phyloP scores from a whole-genome alignment of 2,329 filamentous ascomycete genomes.

The Aplosporella prunicola region DNA sequence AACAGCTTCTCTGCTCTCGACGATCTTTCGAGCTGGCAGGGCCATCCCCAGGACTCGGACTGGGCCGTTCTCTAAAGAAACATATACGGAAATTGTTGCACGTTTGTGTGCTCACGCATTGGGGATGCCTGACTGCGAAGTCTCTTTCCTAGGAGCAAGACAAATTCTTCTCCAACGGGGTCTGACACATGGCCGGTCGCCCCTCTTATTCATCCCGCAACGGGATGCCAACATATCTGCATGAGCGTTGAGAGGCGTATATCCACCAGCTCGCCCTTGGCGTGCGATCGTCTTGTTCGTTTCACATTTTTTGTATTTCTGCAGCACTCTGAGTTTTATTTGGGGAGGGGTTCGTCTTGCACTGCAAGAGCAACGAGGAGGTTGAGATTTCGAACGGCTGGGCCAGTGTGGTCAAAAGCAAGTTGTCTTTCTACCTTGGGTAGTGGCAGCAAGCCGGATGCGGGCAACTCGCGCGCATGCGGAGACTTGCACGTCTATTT shows the following conservation, averaged over 20 bases:
- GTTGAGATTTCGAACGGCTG: too few species aligned
- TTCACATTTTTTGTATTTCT: constrained; percentile 1
- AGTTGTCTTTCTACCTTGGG: too few species aligned
- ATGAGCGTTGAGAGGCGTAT: constrained; percentile 11
- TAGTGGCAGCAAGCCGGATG: too few species aligned
- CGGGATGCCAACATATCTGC: constrained; percentile 1
- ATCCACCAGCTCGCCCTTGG: constrained; percentile 5
- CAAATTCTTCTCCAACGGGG: too few species aligned
- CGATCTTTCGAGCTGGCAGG: constrained; percentile 10
- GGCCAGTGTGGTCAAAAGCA: too few species aligned
- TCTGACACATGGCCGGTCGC: too few species aligned
- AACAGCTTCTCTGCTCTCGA: not conserved
- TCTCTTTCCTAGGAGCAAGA: too few species aligned
- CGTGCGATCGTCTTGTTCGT: constrained; percentile 3
- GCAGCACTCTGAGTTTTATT: constrained; percentile 4
- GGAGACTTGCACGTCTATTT: too few species aligned
- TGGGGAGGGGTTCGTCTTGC: too few species aligned
- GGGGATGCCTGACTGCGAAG: not conserved
- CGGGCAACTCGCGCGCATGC: too few species aligned
- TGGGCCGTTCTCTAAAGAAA: constrained; percentile 29
- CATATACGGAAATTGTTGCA: not conserved
- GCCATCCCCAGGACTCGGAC: constrained; percentile 30
- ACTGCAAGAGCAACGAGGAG: too few species aligned
- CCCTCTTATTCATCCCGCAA: not conserved
- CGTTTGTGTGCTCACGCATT: not conserved